Evolutionary conservation across 1,284 basidiomycete species (phyloP).

Genomic region (Cutaneotrichosporon cutaneum): DNA sequence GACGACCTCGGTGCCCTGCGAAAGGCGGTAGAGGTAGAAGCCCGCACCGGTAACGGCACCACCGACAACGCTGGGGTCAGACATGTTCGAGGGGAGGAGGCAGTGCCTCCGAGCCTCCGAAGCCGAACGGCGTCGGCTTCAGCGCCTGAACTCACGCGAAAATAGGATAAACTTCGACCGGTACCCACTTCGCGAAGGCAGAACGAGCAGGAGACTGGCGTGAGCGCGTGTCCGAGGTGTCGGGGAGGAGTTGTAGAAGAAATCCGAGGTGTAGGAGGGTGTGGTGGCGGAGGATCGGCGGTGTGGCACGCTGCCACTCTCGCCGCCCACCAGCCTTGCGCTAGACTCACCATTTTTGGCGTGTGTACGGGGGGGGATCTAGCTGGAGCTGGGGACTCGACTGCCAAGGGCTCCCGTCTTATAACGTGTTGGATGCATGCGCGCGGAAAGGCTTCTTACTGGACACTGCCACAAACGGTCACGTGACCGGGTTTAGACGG

Average conservation of each 20-base stretch:
- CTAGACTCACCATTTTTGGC: constrained; percentile 17
- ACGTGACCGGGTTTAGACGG: constrained; percentile 2
- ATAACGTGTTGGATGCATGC: background rate
- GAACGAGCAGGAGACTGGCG: constrained; percentile 10
- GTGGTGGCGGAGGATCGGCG: background rate
- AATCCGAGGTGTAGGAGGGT: too few species aligned
- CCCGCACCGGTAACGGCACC: constrained; percentile 43
- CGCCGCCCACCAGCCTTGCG: background rate
- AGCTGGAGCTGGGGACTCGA: background rate
- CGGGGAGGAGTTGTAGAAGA: background rate
- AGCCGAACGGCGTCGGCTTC: background rate
- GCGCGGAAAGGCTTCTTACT: background rate
- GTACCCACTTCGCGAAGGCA: constrained; percentile 33
- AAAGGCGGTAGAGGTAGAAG: constrained; percentile 47
- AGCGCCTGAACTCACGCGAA: too few species aligned
- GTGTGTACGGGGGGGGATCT: background rate
- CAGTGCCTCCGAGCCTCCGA: background rate
- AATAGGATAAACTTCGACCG: constrained; percentile 7
- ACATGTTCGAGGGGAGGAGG: too few species aligned
- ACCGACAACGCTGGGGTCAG: constrained; percentile 36
- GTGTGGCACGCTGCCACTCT: background rate
- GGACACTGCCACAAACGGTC: background rate
- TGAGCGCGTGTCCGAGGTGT: background rate
- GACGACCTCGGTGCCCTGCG: constrained; percentile 49
- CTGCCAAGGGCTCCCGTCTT: background rate